These are phyloP conservation scores for Lodderomyces parapsilosis DNA, from an alignment of 1,139 yeast species.

Conservation along the genomic window DNA sequence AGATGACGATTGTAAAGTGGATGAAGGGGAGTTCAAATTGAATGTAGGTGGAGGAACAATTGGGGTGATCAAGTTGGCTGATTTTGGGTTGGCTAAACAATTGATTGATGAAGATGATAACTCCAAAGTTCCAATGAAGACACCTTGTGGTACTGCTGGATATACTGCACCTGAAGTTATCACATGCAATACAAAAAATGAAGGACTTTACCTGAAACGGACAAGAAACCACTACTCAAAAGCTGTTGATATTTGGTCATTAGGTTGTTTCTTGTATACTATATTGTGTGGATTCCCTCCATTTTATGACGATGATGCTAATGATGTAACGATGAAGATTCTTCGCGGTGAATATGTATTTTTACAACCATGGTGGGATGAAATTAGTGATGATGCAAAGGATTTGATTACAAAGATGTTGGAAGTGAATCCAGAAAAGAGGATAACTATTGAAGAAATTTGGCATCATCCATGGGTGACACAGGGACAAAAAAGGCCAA, in stretches of 20 bases:
- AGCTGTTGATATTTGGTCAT: constrained; percentile 94
- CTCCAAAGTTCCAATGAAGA: constrained; percentile 43
- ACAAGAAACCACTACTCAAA: constrained; percentile 68
- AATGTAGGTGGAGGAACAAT: constrained; percentile 90
- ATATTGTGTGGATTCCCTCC: constrained; percentile 95
- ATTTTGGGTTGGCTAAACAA: constrained; percentile 89
- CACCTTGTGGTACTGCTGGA: constrained; percentile 66
- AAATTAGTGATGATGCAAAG: constrained; percentile 77
- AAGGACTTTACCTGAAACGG: constrained; percentile 26
- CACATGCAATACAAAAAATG: constrained; percentile 28
- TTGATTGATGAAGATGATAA: constrained; percentile 26
- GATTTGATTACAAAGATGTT: constrained; percentile 56
- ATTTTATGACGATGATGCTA: constrained; percentile 85
- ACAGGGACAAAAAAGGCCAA: constrained; percentile 1
- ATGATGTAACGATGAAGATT: constrained; percentile 77
- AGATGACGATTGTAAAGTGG: constrained; percentile 75
- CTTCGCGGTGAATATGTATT: constrained; percentile 81
- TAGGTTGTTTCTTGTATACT: constrained; percentile 90
- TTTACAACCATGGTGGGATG: constrained; percentile 97
- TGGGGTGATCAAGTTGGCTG: constrained; percentile 84
- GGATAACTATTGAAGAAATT: constrained; percentile 64
- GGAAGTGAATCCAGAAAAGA: constrained; percentile 58
- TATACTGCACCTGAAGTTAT: constrained; percentile 93
- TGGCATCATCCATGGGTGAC: constrained; percentile 50
- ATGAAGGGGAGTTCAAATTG: constrained; percentile 80